Evolutionary conservation across 768 basidiomycete species (phyloP), one percentile per base, ranked within the genome.

Genomic region (Lactarius vividus): DNA sequence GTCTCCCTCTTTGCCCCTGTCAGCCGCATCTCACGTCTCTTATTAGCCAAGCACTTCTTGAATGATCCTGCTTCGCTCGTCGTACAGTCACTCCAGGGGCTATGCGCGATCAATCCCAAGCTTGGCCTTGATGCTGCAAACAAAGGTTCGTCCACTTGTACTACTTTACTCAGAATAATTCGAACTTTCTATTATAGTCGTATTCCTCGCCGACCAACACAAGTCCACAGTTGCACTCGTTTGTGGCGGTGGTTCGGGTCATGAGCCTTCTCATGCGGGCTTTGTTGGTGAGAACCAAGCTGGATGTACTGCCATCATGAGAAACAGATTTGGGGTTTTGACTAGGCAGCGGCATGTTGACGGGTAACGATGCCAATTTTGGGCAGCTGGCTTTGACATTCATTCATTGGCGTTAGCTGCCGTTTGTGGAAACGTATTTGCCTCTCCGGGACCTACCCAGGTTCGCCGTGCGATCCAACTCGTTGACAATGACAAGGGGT

Each of bases 211-310:
- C 29, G 70, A 77, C n/a, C 82, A 76, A 37, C 84, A 89, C 74
- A 82, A 78, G 63, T 82, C 83, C 28, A 86, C 86, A 73, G 93
- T 94, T 52, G 84, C 89, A 2, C 79, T 94, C 16, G 80, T 94
- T 71, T 92, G 89, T 71, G 92, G 92, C 10, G 92, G 93, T 6
- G 92, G 93, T 37, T 86, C 88, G 29, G 92, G 96, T 5, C 96
- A 97, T 73, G 96, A 97, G 72, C 96, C 96, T 8, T 85, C 94
- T 18, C 94, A 95, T 76, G 85, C 92, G 5, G 91, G 86, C 2
- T 95, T 91, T 71, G 94, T 96, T n/a, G 94, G 93, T 88, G 68
- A 69, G 82, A 74, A 31, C 37, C 10, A 20, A n/a, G 20, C 42
- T 61, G n/a, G 31, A 2, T 4, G 15, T 33, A 23, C 42, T 55